Base-by-base conservation (phyloP, 495 filamentous ascomycete genomes). In the Xylaria longipes region DNA sequence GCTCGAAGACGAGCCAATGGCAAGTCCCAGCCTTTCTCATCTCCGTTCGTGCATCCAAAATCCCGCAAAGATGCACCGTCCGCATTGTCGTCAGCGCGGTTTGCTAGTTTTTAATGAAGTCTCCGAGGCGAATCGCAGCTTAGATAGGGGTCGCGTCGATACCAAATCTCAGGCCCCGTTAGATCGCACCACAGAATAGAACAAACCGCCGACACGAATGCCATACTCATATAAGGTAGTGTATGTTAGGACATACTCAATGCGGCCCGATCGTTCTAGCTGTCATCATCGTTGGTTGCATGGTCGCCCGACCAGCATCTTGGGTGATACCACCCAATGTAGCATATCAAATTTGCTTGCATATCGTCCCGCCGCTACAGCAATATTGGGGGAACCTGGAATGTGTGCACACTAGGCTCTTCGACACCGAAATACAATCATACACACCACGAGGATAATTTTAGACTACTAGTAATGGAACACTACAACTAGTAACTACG, bases 1-100 rank as follows among this genome's bases (percentile, higher is more conserved):
- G 25, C 37, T 41, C 60, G 20, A 17, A 1, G 60, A 62, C 41
- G 9, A 29, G 41, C 62, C 22, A 46, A 65, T 65, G 35, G 27
- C 27, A 14, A 33, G 20, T 46, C 41, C 62, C 62, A 65, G 41
- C 62, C 41, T 31, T 27, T 65, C 62, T 45, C 41, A 20, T 65
- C 62, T 65, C 61, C 45, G 45, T 52, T 45, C 61, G 9, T 72
- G 74, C 74, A 75, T 37, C 5, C 56, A 69, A 69, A 69, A 69
- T 69, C 54, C 66, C 66, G 52, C 66, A 60, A 17, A 14, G 29
- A 37, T 33, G 57, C 57, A 25, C 35, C 31, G 29, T 22, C 5
- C 11, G 17, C 3, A 37, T 62, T 27, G 37, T 27, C 60, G 22
- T 5, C 60, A 22, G 22, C 39, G n/a, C 25, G 20, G 20, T 29